Conservation (phyloP, 2,329 filamentous ascomycete genomes). For the Albophoma yamanashiensis region DNA sequence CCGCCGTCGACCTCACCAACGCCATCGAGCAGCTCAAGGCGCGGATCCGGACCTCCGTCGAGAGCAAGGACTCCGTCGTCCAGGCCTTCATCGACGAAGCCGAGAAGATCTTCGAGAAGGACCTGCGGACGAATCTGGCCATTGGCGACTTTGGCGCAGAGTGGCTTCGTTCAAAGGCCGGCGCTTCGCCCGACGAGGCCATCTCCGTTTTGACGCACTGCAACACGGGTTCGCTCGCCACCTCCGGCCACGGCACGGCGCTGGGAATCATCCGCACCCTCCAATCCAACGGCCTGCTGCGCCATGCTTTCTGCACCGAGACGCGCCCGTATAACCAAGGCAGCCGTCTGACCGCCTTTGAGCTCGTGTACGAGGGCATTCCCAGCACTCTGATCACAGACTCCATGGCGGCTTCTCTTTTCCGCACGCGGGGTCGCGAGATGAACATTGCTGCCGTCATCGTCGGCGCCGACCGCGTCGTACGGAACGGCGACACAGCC, state of each 20-base stretch:
- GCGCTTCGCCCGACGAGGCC: slow-evolving; percentile 32
- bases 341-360: slow-evolving; percentile 86
- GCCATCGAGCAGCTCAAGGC: slow-evolving; percentile 71
- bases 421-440: slow-evolving; percentile 49
- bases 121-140: slow-evolving; percentile 74
- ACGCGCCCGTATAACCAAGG: slow-evolving; percentile 98
- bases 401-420: slow-evolving; percentile 87
- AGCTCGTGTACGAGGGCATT: slow-evolving; percentile 88
- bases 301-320: slow-evolving; percentile 91
- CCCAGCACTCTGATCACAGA: slow-evolving; percentile 89
- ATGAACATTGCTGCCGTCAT: slow-evolving; percentile 76
- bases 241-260: slow-evolving; percentile 94
- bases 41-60: slow-evolving; percentile 41
- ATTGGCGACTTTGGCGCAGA: slow-evolving; percentile 77
- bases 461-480: slow-evolving; percentile 90
- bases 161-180: slow-evolving; percentile 61
- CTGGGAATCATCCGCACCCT: slow-evolving; percentile 87
- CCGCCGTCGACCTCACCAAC: slow-evolving; percentile 89
- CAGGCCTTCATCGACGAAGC: slow-evolving; percentile 67
- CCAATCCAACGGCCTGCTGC: slow-evolving; percentile 51
- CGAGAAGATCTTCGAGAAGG: slow-evolving; percentile 77
- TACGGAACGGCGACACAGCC: slow-evolving; percentile 92
- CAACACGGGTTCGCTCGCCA: slow-evolving; percentile 94
- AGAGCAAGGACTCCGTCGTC: slow-evolving; percentile 42
- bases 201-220: slow-evolving; percentile 92